Percentiles rank a stretch among this genome's conserved stretches.
These are phyloP conservation scores for Thelephora terrestris DNA, from an alignment of 1,284 basidiomycete species.

Conservation along the genomic window DNA sequence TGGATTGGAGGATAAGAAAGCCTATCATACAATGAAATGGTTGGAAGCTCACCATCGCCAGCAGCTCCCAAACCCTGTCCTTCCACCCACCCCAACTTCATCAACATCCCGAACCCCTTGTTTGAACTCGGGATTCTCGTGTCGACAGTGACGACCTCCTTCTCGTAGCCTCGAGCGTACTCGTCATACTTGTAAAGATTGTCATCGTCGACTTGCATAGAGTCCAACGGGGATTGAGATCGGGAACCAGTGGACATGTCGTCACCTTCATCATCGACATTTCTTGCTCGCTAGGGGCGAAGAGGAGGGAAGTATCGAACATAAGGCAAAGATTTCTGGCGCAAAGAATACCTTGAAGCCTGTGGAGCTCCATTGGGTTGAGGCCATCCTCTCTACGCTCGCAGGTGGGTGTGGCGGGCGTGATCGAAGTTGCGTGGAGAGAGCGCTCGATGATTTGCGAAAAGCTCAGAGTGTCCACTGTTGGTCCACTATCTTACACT, in stretches of 20 bases:
- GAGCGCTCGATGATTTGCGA: too few relatives aligned
- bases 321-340: slow-evolving; percentile 27
- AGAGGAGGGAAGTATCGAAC: slow-evolving; percentile 26
- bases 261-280: slow-evolving; percentile 30
- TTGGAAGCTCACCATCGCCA: slow-evolving; percentile 44
- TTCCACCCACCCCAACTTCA: slow-evolving; percentile 73
- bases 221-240: slow-evolving; percentile 49
- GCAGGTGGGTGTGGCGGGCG: too few relatives aligned
- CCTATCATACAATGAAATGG: background rate
- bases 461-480: too few relatives aligned
- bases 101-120: slow-evolving; percentile 69
- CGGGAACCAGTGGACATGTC: slow-evolving; percentile 62
- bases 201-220: slow-evolving; percentile 29
- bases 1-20: background rate
- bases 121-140: slow-evolving; percentile 69
- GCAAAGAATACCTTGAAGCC: slow-evolving; percentile 59
- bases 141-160: slow-evolving; percentile 66
- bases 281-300: slow-evolving; percentile 47
- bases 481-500: too few relatives aligned
- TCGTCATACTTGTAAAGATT: slow-evolving; percentile 59
- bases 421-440: too few relatives aligned
- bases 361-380: background rate
- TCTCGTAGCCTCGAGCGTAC: slow-evolving; percentile 35
- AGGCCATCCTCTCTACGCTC: too few relatives aligned
- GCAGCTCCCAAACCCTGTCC: slow-evolving; percentile 70